Conservation (phyloP, 257 asterid genomes). For the Gardenia jasminoides region DNA sequence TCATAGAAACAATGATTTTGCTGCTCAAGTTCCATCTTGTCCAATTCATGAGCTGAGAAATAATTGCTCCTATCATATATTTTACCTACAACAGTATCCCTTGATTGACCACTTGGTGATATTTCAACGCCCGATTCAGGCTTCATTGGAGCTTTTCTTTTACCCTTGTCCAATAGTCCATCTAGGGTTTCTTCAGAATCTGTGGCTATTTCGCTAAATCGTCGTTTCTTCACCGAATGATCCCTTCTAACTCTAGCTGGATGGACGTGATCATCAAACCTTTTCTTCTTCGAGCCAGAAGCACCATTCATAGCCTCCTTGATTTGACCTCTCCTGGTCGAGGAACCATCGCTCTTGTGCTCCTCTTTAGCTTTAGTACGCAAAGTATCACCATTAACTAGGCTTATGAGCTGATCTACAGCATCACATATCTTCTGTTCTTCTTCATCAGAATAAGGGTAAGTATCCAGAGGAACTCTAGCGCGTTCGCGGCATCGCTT, state of each 20-base stretch:
- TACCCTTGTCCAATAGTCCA: background rate
- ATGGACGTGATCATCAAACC: background rate
- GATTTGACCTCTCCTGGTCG: constrained; percentile 6
- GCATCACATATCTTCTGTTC: constrained; percentile 4
- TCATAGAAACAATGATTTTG: background rate
- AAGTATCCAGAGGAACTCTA: background rate
- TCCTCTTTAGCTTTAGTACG: background rate
- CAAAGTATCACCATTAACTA: constrained; percentile 15
- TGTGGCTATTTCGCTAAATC: constrained; percentile 7
- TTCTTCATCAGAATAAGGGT: background rate
- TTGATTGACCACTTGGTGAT: background rate
- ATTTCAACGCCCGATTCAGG: background rate
- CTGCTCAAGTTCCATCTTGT: background rate
- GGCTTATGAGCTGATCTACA: constrained; percentile 23
- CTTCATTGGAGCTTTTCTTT: constrained; percentile 3
- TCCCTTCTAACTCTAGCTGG: background rate
- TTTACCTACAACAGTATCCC: background rate
- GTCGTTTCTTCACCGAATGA: constrained; percentile 3
- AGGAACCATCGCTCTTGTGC: background rate
- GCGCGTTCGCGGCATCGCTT: constrained; percentile 30
- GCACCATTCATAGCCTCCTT: background rate
- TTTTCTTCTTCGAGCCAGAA: background rate
- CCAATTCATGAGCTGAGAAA: background rate
- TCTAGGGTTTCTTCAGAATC: constrained; percentile 8
- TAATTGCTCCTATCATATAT: background rate